phyloP scores from a whole-genome alignment of 306 rosid species.

The Dryas octopetala region DNA sequence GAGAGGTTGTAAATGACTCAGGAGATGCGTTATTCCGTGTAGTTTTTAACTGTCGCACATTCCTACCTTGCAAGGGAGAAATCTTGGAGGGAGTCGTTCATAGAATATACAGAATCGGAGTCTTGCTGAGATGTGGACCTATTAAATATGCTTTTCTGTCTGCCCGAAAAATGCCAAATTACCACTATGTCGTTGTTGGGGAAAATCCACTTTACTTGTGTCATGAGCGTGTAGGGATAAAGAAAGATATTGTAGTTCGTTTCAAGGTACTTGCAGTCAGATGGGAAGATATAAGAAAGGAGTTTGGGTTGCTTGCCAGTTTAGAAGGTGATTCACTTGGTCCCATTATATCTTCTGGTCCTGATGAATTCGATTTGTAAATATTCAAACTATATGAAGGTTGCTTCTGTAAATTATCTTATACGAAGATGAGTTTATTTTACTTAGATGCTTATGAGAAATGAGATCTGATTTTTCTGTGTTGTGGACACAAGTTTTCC shows the following conservation, averaged over 20 bases:
- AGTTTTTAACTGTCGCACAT: slow-evolving; percentile 40
- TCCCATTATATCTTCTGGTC: slow-evolving; percentile 25
- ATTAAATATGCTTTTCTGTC: slow-evolving; percentile 36
- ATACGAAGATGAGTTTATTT: not conserved
- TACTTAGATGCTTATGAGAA: not conserved
- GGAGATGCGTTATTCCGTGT: slow-evolving; percentile 31
- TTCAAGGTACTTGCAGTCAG: slow-evolving; percentile 39
- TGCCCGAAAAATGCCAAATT: slow-evolving; percentile 42
- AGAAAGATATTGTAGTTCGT: slow-evolving; percentile 30
- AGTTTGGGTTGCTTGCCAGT: slow-evolving; percentile 41
- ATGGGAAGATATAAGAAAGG: slow-evolving; percentile 31
- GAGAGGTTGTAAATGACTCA: slow-evolving; percentile 12
- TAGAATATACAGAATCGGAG: slow-evolving; percentile 26
- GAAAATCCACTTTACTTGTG: slow-evolving; percentile 30
- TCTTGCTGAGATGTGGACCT: slow-evolving; percentile 52
- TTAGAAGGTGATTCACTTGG: slow-evolving; percentile 51
- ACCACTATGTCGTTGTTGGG: slow-evolving; percentile 16
- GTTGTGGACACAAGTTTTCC: too few species aligned
- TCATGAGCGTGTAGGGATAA: slow-evolving; percentile 33
- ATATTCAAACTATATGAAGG: not conserved
- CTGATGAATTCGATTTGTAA: slow-evolving; percentile 33
- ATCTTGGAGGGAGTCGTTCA: slow-evolving; percentile 45
- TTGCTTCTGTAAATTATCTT: slow-evolving; percentile 15
- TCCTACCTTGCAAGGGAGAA: slow-evolving; percentile 41
- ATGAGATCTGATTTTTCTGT: too few species aligned